A percentile compares a stretch with the other conserved stretches of the same genome.
These are phyloP conservation scores for Silene coronaria DNA, from an alignment of 179 eudicot genomes.

Conservation along the genomic window DNA sequence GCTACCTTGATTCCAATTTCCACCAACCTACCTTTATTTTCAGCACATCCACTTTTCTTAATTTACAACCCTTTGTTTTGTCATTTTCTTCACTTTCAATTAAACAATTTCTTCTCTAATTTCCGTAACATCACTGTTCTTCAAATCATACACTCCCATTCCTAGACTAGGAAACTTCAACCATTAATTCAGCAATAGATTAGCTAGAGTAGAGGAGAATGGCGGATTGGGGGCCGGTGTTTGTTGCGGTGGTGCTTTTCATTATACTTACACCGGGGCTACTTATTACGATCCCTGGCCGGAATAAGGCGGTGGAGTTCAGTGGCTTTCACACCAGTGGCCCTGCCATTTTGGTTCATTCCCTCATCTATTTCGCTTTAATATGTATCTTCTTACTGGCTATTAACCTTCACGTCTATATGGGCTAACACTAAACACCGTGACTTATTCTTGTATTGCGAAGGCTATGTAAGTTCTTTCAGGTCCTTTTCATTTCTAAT, in stretches of 20 bases:
- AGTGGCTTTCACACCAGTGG: constrained; percentile 64
- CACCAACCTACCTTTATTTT: background rate
- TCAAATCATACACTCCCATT: background rate
- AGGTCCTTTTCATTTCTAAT: background rate
- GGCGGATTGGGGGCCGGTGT: constrained; percentile 76
- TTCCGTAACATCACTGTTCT: constrained; percentile 5
- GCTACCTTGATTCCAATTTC: constrained; percentile 29
- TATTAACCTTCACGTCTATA: constrained; percentile 47
- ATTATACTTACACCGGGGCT: constrained; percentile 58
- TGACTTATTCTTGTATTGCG: background rate
- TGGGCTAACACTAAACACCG: constrained; percentile 29
- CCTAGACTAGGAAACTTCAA: background rate
- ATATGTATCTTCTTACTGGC: constrained; percentile 59
- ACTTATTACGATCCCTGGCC: constrained; percentile 61
- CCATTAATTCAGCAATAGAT: too few species aligned
- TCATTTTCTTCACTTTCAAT: constrained; percentile 15
- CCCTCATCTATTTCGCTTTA: constrained; percentile 45
- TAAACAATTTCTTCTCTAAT: constrained; percentile 18
- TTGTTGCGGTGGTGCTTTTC: constrained; percentile 67
- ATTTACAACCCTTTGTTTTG: constrained; percentile 13
- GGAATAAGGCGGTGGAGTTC: constrained; percentile 39
- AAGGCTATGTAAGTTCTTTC: background rate
- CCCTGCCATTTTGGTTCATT: constrained; percentile 55
- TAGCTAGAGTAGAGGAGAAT: constrained; percentile 12
- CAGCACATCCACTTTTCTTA: constrained; percentile 21